Base-by-base conservation (phyloP, 768 basidiomycete genomes). In the Suillus lakei region DNA sequence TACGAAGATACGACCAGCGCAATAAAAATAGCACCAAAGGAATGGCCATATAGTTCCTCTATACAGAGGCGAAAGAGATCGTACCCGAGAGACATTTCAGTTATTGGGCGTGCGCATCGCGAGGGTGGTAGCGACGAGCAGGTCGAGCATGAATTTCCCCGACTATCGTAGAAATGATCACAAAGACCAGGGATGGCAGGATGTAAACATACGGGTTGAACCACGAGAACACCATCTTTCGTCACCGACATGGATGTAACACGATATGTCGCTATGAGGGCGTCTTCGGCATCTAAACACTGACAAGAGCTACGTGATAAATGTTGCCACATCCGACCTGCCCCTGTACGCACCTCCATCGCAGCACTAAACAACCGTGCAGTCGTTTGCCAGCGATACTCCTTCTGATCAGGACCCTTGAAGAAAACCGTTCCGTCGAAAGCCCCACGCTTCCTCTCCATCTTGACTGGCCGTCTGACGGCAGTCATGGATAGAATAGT, bases 211-310 rank as follows among this genome's bases (percentile, higher is more conserved):
- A 75, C 74, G 56, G 71, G 74, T 63, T 77, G 66, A 28, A 77
- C 66, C 8, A 66, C 61, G 50, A 76, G 58, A 28, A 72, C 72
- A 5, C 72, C 76, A 58, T 77, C 72, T 54, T 77, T 77, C 39
- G 60, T 67, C 39, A 68, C 13, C 9, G 74, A 71, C 64, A 76
- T 66, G 10, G 67, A 39, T 15, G 69, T 73, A 12, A 62, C 56
- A 60, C 70, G 75, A 61, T 75, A 77, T 26, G 70, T 72, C n/a
- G 74, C 75, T 48, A 75, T 61, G 58, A 75, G 51, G 12, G 65
- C 65, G 21, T 67, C 68, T 16, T 68, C 64, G 6, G 61, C 21
- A n/a, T 72, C 61, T 59, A 70, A 32, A 44, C 69, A 73, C 72
- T 73, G 51, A 23, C 43, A 28, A 46, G 26, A n/a, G 38, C 41